A percentile compares a stretch with the other conserved stretches of the same genome.
Conservation (phyloP, 306 rosid species). For the Clitoria ternatea region DNA sequence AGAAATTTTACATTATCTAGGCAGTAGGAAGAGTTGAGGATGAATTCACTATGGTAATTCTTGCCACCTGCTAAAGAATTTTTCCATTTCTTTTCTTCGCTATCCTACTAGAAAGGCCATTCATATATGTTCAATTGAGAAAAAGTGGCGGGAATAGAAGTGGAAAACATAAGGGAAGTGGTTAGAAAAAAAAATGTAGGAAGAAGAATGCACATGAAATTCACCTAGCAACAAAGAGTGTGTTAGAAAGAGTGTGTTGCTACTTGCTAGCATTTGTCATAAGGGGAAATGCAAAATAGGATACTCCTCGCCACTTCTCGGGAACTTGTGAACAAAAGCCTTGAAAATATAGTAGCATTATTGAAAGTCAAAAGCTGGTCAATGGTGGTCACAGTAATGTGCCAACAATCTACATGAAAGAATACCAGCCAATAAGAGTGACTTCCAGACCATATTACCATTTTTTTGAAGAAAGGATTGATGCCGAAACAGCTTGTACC, state of each 20-base stretch:
- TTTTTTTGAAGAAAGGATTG: slow-evolving; percentile 66
- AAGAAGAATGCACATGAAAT: not conserved
- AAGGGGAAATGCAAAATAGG: not conserved
- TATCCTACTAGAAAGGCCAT: not conserved
- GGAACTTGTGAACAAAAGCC: not conserved
- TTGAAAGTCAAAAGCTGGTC: slow-evolving; percentile 4
- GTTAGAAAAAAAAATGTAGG: not conserved
- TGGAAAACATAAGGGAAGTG: not conserved
- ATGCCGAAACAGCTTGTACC: slow-evolving; percentile 79
- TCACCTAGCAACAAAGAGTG: not conserved
- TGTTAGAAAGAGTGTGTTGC: not conserved
- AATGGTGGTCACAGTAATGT: not conserved
- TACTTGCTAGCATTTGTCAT: not conserved
- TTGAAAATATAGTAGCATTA: not conserved
- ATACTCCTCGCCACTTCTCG: not conserved
- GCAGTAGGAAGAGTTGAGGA: not conserved
- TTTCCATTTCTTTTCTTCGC: slow-evolving; percentile 2
- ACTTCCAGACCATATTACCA: slow-evolving; percentile 51
- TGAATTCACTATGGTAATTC: not conserved
- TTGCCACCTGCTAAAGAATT: not conserved
- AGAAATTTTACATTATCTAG: not conserved
- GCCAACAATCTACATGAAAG: not conserved
- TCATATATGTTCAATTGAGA: not conserved
- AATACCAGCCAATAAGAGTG: slow-evolving; percentile 20
- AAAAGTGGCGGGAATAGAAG: not conserved